phyloP scores from a whole-genome alignment of 208 protist genomes.

The Crithidia bombi region DNA sequence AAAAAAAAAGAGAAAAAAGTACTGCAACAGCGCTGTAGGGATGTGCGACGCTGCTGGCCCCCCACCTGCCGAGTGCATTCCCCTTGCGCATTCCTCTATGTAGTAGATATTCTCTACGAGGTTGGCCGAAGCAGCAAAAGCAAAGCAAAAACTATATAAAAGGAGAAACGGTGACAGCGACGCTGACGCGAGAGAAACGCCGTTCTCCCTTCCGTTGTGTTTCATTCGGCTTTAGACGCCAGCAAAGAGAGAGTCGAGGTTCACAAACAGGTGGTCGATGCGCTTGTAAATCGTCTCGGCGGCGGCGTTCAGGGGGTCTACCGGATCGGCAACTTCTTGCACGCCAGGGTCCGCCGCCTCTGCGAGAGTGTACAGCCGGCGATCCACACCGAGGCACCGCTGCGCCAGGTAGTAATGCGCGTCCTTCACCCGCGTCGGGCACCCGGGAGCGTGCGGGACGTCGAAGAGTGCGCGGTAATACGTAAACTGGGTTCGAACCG shows the following conservation, averaged over 20 bases:
- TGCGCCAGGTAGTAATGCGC: constrained; percentile 64
- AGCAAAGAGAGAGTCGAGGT: constrained; percentile 68
- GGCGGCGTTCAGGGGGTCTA: constrained; percentile 72
- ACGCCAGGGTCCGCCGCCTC: constrained; percentile 60
- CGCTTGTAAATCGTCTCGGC: constrained; percentile 86
- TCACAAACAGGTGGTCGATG: constrained; percentile 84
- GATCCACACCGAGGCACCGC: constrained; percentile 73
- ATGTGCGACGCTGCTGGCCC: no score
- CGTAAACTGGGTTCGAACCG: constrained; percentile 80
- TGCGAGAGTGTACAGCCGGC: constrained; percentile 66
- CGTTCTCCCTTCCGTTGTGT: no score
- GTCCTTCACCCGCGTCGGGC: constrained; percentile 57
- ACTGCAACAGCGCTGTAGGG: no score
- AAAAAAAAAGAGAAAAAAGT: background rate
- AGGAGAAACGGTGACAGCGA: no score
- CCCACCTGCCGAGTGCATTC: no score
- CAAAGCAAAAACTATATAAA: no score
- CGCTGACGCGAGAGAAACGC: no score
- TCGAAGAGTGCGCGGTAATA: constrained; percentile 91
- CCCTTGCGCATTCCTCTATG: no score
- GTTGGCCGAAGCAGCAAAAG: no score
- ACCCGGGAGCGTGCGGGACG: constrained; percentile 81
- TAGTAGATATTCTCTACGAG: no score
- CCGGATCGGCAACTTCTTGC: constrained; percentile 46
- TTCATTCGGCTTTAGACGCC: constrained; percentile 18